phyloP scores from a whole-genome alignment of 2,329 filamentous ascomycete genomes.

The Colletotrichum lupini region DNA sequence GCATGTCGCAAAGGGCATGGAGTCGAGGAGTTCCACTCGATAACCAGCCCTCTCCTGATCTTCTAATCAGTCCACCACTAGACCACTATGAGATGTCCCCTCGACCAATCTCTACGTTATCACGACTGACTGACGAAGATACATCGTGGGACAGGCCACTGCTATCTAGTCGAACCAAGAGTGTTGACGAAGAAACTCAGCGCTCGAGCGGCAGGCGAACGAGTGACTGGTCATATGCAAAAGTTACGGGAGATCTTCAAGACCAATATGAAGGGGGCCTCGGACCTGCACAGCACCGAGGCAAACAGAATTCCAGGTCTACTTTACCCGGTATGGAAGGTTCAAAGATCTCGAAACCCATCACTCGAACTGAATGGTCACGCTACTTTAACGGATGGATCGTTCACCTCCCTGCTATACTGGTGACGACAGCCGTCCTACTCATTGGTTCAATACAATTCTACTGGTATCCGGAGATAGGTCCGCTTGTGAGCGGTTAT shows the following conservation, averaged over 20 bases:
- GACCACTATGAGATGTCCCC: not conserved
- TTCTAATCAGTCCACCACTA: not conserved
- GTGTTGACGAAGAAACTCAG: not conserved
- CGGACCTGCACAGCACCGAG: not conserved
- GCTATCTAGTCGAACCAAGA: not conserved
- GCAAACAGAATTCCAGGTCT: not conserved
- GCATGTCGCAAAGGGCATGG: not conserved
- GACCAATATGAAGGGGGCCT: not conserved
- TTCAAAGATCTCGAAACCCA: not conserved
- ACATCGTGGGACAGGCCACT: not conserved
- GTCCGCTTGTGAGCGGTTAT: not conserved
- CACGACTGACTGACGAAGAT: not conserved
- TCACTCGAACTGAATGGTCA: not conserved
- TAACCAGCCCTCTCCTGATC: not conserved
- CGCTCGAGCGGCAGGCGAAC: not conserved
- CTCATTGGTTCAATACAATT: slow-evolving; percentile 7
- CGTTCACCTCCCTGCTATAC: slow-evolving; percentile 19
- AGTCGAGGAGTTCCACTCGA: not conserved
- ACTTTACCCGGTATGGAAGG: not conserved
- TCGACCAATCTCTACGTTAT: not conserved
- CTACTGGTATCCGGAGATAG: slow-evolving; percentile 20
- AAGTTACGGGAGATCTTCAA: not conserved
- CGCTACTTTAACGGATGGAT: slow-evolving; percentile 12
- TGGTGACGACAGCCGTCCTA: not conserved
- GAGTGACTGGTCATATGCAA: not conserved